phyloP scores from a whole-genome alignment of 2,329 filamentous ascomycete species.

The Aspergillus vadensis region DNA sequence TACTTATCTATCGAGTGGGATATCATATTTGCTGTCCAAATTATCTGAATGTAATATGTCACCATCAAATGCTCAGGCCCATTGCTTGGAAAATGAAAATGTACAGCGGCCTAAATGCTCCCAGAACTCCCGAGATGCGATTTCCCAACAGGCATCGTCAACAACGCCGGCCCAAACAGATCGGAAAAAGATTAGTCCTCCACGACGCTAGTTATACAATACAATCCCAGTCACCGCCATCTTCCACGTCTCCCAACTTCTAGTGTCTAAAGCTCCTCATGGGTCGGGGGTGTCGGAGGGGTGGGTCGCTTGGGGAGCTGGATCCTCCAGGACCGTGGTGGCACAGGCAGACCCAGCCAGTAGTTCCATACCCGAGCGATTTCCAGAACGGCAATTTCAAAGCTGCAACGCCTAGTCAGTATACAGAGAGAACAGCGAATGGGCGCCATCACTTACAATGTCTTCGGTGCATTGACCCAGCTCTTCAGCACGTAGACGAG shows the following conservation, averaged over 20 bases:
- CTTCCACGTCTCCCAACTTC: constrained; percentile 22
- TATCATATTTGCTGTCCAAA: not conserved
- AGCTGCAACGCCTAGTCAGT: constrained; percentile 37
- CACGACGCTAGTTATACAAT: not conserved
- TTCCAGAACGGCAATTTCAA: constrained; percentile 57
- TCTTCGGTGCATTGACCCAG: constrained; percentile 70
- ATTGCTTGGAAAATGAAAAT: not conserved
- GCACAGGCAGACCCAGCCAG: constrained; percentile 64
- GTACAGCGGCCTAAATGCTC: not conserved
- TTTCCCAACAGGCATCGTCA: not conserved
- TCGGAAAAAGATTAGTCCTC: constrained; percentile 3
- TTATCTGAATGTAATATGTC: too few species aligned
- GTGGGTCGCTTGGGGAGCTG: constrained; percentile 40
- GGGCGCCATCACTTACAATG: constrained; percentile 61
- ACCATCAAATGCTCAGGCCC: too few species aligned
- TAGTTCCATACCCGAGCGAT: constrained; percentile 59
- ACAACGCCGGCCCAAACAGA: constrained; percentile 2
- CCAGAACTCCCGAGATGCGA: constrained; percentile 1
- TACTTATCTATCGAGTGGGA: not conserved
- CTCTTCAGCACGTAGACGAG: constrained; percentile 66
- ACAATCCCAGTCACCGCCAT: constrained; percentile 3
- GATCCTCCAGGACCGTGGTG: constrained; percentile 59
- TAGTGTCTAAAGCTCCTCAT: constrained; percentile 42
- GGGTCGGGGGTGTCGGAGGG: constrained; percentile 15
- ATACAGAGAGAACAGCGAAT: not conserved